phyloP scores from a whole-genome alignment of 768 basidiomycete species.

The Tephrocybe sp. region DNA sequence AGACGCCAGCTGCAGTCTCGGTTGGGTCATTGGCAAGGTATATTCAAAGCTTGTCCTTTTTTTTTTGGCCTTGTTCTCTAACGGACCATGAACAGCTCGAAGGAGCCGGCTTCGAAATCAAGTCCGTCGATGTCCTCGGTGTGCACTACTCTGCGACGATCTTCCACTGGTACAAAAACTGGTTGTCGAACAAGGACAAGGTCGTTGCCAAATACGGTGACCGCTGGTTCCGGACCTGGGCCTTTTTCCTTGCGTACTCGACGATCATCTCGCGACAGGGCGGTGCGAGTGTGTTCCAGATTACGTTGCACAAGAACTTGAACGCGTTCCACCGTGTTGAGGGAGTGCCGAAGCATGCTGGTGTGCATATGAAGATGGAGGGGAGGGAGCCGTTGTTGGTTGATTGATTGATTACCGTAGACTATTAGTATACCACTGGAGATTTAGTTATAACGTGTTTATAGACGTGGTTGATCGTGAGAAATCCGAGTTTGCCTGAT shows the following conservation, averaged over 20 bases:
- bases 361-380: too few relatives aligned
- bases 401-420: too few relatives aligned
- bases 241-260: constrained; percentile 93
- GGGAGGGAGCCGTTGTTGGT: too few relatives aligned
- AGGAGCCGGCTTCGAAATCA: constrained; percentile 92
- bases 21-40: constrained; percentile 81
- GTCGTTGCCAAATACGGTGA: constrained; percentile 89
- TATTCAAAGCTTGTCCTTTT: not conserved
- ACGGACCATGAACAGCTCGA: constrained; percentile 60
- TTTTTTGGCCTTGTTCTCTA: too few relatives aligned
- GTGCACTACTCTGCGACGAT: constrained; percentile 95
- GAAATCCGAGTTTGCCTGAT: too few relatives aligned
- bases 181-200: constrained; percentile 90
- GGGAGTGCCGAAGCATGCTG: constrained; percentile 77
- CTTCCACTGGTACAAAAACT: constrained; percentile 95
- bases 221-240: constrained; percentile 93
- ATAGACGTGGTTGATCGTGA: too few relatives aligned
- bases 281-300: constrained; percentile 89
- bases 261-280: constrained; percentile 84
- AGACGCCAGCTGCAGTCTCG: constrained; percentile 92
- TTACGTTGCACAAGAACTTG: constrained; percentile 97
- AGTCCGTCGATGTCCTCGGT: constrained; percentile 93
- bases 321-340: constrained; percentile 92
- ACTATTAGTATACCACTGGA: too few relatives aligned
- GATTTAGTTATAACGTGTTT: too few relatives aligned